These are phyloP conservation scores for Yarrowia bubula DNA, from an alignment of 805 yeast species.

Conservation along the genomic window DNA sequence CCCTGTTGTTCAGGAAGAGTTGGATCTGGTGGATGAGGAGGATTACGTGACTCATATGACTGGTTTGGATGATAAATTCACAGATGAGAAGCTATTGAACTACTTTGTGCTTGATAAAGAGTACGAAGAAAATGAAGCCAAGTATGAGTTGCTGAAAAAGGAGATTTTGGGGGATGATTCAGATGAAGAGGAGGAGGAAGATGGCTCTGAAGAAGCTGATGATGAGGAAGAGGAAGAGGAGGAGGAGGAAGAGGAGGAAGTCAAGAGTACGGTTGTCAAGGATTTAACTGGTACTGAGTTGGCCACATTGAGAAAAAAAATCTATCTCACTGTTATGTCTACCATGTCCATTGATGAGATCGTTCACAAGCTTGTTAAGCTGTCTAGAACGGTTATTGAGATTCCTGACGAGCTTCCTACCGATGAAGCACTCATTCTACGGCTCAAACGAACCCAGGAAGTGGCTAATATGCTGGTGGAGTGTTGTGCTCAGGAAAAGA, in stretches of 20 bases:
- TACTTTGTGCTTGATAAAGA: slow-evolving; percentile 52
- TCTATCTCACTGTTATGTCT: slow-evolving; percentile 82
- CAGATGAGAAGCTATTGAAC: slow-evolving; percentile 49
- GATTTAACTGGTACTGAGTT: slow-evolving; percentile 71
- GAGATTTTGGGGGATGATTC: slow-evolving; percentile 49
- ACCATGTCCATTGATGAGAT: slow-evolving; percentile 92
- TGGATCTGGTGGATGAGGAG: slow-evolving; percentile 63
- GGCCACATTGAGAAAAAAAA: slow-evolving; percentile 65
- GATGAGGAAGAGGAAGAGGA: slow-evolving; percentile 30
- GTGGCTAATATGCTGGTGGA: slow-evolving; percentile 72
- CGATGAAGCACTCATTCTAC: slow-evolving; percentile 40
- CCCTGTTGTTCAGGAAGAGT: slow-evolving; percentile 45
- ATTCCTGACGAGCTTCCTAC: slow-evolving; percentile 33
- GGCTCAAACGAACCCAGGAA: slow-evolving; percentile 45
- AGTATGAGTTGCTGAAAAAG: slow-evolving; percentile 45
- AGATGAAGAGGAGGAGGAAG: slow-evolving; percentile 29
- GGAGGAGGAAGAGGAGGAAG: slow-evolving; percentile 29
- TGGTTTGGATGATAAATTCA: slow-evolving; percentile 52
- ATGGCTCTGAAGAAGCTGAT: slow-evolving; percentile 29
- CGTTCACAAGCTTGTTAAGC: slow-evolving; percentile 71
- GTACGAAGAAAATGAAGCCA: slow-evolving; percentile 50
- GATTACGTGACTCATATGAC: slow-evolving; percentile 58
- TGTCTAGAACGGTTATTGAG: slow-evolving; percentile 36
- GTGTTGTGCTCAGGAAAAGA: slow-evolving; percentile 80
- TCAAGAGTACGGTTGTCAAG: slow-evolving; percentile 40